These are phyloP conservation scores for Pestalotiopsis fici DNA, from an alignment of 2,329 filamentous ascomycete genomes.

Conservation along the genomic window DNA sequence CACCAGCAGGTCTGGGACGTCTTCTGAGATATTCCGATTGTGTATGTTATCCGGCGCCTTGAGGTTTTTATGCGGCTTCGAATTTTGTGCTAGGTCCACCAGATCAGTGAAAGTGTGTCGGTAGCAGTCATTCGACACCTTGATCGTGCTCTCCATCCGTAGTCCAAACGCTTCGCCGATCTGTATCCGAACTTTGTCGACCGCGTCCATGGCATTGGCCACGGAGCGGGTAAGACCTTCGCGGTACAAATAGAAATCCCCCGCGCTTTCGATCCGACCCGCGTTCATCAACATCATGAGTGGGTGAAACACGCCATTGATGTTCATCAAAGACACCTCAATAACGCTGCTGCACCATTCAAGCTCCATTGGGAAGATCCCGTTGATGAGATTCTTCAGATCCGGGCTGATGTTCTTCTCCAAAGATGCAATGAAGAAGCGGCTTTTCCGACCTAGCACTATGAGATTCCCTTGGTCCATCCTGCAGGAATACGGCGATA, in stretches of 20 bases:
- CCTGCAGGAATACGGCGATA: constrained; percentile 23
- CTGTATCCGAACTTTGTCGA: constrained; percentile 21
- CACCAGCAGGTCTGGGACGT: constrained; percentile 21
- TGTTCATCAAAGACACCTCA: constrained; percentile 24
- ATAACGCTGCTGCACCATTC: constrained; percentile 25
- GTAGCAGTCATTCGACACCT: constrained; percentile 26
- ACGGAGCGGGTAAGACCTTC: constrained; percentile 19
- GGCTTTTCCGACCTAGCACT: constrained; percentile 19
- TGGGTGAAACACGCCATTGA: constrained; percentile 28
- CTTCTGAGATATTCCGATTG: constrained; percentile 23
- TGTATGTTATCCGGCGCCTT: constrained; percentile 17
- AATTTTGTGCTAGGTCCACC: constrained; percentile 21
- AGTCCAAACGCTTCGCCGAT: constrained; percentile 23
- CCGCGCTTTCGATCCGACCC: constrained; percentile 26
- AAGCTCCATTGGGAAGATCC: constrained; percentile 20
- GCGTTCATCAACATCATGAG: constrained; percentile 27
- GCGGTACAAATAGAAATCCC: constrained; percentile 22
- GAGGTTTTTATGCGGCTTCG: constrained; percentile 22
- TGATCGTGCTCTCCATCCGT: constrained; percentile 16
- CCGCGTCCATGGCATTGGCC: constrained; percentile 19
- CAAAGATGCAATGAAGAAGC: constrained; percentile 6
- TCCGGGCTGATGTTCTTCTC: background rate
- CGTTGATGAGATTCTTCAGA: constrained; percentile 12
- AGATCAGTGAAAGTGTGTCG: constrained; percentile 20
- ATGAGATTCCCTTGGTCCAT: constrained; percentile 19